Evolutionary conservation across 1,284 basidiomycete genomes (phyloP), one percentile per base, ranked within the genome.

Genomic region (Agaricales sp.): DNA sequence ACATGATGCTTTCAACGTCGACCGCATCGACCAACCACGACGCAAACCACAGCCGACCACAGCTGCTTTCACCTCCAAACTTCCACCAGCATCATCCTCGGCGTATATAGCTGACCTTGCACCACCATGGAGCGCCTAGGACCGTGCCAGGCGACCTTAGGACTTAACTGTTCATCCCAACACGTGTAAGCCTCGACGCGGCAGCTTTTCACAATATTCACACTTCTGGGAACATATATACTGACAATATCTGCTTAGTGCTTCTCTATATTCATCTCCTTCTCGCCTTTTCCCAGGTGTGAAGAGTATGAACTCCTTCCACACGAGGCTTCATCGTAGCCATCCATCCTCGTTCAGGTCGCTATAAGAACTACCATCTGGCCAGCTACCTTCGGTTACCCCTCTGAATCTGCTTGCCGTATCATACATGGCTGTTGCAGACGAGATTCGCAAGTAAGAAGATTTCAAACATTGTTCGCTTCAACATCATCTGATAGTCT

Each of bases 291-390:
- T n/a, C n/a, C n/a, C n/a, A n/a, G n/a, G n/a, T 41, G 39, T 41
- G 39, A 41, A 41, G 39, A 41, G 39, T 6, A 41, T 41, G n/a
- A n/a, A 41, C 39, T 41, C 39, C 8, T 41, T 41, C 39, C 16
- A 41, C 39, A 41, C 39, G 39, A 41, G 39, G 39, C 13, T 11
- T 8, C 39, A 6, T 41, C 14, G 6, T 14, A 30, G 6, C 26
- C 14, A 6, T 30, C 26, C 26, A 6, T 30, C 14, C 26, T 30
- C 26, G 26, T 30, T n/a, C n/a, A n/a, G n/a, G n/a, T n/a, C n/a
- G n/a, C n/a, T n/a, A n/a, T n/a, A n/a, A n/a, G n/a, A n/a, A n/a
- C n/a, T n/a, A n/a, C n/a, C n/a, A n/a, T n/a, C n/a, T 30, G 26
- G 6, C 26, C 6, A 30, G 26, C 26, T 6, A 14, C 26, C 14